These are phyloP conservation scores for Pythium coloratum DNA, from an alignment of 352 stramenopile genomes.

Conservation along the genomic window DNA sequence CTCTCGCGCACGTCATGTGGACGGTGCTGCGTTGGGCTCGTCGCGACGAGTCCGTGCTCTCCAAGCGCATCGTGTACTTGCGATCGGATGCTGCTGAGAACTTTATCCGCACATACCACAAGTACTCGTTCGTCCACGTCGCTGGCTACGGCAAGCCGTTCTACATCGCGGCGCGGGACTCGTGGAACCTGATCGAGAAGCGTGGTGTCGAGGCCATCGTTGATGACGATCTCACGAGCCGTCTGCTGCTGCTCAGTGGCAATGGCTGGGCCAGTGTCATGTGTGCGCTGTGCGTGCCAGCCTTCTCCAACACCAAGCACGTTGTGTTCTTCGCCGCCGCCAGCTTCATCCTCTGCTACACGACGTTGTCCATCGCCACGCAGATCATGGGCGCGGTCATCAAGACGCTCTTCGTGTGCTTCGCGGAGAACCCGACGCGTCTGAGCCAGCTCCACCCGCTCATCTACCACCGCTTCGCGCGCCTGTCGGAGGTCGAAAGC, in stretches of 20 bases:
- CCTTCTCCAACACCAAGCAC: constrained; percentile 52
- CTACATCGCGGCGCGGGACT: constrained; percentile 72
- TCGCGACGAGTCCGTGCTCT: constrained; percentile 68
- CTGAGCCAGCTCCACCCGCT: constrained; percentile 82
- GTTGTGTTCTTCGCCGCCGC: constrained; percentile 74
- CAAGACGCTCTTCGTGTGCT: constrained; percentile 88
- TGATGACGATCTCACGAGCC: constrained; percentile 82
- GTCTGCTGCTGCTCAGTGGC: constrained; percentile 63
- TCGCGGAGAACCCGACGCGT: constrained; percentile 74
- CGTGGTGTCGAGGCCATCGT: constrained; percentile 84
- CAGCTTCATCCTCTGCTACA: constrained; percentile 81
- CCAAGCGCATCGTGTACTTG: constrained; percentile 55
- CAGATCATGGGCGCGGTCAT: constrained; percentile 74
- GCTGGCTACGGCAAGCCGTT: constrained; percentile 82
- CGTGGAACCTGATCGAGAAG: constrained; percentile 77
- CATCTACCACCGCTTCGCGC: constrained; percentile 87
- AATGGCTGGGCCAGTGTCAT: constrained; percentile 85
- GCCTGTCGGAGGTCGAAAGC: constrained; percentile 82
- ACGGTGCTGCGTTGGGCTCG: constrained; percentile 73
- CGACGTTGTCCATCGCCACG: constrained; percentile 71
- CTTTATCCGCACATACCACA: constrained; percentile 86
- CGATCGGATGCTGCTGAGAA: constrained; percentile 63
- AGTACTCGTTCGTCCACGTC: constrained; percentile 85
- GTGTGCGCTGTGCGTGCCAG: constrained; percentile 62
- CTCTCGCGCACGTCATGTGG: constrained; percentile 75